Base-by-base conservation (phyloP, 148 eudicot species). In the Silene conica region DNA sequence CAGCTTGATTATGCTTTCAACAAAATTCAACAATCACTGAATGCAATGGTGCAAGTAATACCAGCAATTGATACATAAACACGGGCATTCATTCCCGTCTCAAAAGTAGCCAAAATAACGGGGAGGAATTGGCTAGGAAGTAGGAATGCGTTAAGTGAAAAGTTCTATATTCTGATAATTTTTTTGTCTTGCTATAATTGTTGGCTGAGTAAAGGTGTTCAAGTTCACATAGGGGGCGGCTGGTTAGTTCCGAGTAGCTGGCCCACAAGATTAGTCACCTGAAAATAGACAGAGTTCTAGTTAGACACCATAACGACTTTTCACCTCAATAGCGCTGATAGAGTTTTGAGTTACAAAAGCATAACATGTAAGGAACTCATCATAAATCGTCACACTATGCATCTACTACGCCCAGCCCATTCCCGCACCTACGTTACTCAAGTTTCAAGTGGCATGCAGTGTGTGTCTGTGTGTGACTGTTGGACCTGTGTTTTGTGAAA, bases 251-350 rank as follows among this genome's bases (percentile, higher is more conserved):
- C 89, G 31, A 88, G 89, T 70, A 85, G 80, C 72, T 86, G 90
- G 7, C 96, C 86, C 20, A 90, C 80, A 16, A 90, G 82, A 80
- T 84, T 88, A 28, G 86, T 90, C 72, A 88, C 96, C 96, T 90
- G 90, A 85, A 76, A 74, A 70, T n/a, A 73, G 25, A 76, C 56
- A 75, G 20, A 21, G 18, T 18, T 45, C 69, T 26, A 10, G 38
- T 69, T 63, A 74, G 73, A 34, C 13, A 23, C 8, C 8, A 5
- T 48, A 69, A 55, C 61, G 55, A 55, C 19, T 69, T 28, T 34
- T 19, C 34, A 22, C 12, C 21, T 31, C 19, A 3, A n/a, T 38
- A 50, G 8, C 41, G 5, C 41, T 5, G 43, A 38, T 7, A 0
- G 43, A 38, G 43, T 38, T 38, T 9, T 38, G 8, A 38, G 1